Conservation (phyloP, 805 yeast species). For the Candida easanensis region DNA sequence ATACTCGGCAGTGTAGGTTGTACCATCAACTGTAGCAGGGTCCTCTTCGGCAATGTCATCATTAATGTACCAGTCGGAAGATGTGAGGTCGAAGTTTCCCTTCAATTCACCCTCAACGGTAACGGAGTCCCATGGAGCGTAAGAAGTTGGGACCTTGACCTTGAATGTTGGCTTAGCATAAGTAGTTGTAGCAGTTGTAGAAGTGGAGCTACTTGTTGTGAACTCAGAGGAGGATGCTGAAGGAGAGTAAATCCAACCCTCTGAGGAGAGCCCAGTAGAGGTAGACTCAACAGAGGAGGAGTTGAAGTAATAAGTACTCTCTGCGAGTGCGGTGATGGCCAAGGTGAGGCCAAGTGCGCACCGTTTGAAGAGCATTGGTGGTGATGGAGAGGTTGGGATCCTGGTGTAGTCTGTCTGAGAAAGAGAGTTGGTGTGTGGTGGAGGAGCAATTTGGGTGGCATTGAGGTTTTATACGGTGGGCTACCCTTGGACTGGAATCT, state of each 20-base stretch:
- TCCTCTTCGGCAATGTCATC: background rate
- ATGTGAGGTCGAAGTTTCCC: background rate
- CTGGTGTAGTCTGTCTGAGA: background rate
- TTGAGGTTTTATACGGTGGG: background rate
- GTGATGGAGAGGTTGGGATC: no score
- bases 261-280: background rate
- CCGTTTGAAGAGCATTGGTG: background rate
- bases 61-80: background rate
- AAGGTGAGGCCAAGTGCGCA: background rate
- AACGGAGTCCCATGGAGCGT: background rate
- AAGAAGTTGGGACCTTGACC: background rate
- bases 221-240: background rate
- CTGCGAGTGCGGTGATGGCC: background rate
- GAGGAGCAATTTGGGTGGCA: background rate
- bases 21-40: background rate
- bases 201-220: background rate
- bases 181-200: background rate
- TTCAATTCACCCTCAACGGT: background rate
- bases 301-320: background rate
- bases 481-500: no score
- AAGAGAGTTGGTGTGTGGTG: background rate
- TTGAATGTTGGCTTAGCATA: constrained; percentile 1
- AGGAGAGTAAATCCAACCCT: background rate
- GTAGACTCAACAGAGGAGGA: background rate
- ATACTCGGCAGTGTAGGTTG: background rate